These are phyloP conservation scores for Mariannaea sp. DNA, from an alignment of 2,329 filamentous ascomycete species.

Conservation along the genomic window DNA sequence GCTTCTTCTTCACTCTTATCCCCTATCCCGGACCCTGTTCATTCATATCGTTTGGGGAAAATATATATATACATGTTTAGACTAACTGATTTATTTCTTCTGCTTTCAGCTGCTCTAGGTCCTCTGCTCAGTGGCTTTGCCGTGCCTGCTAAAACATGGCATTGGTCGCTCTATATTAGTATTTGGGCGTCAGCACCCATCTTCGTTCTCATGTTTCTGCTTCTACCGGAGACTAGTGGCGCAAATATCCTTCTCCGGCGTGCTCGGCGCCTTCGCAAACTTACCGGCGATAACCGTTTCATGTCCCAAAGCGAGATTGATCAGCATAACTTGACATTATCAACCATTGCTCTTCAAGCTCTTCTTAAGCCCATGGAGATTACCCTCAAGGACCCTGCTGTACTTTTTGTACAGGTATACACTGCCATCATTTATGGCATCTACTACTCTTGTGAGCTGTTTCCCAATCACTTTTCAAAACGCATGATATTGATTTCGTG, in stretches of 20 bases:
- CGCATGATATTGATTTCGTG: conserved; percentile 13
- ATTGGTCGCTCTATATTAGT: conserved; percentile 69
- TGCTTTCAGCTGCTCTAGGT: conserved; percentile 56
- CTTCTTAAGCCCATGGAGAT: conserved; percentile 66
- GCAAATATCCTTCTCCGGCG: conserved; percentile 65
- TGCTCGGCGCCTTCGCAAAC: conserved; percentile 63
- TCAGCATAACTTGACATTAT: conserved; percentile 56
- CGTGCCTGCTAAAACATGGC: conserved; percentile 61
- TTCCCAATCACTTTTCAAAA: neutral
- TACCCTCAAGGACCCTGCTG: conserved; percentile 63
- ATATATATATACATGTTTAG: too few species aligned
- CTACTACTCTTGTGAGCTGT: conserved; percentile 58
- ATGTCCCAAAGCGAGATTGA: conserved; percentile 68
- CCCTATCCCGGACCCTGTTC: neutral
- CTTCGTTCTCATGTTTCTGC: conserved; percentile 64
- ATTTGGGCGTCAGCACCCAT: conserved; percentile 64
- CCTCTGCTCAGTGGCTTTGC: conserved; percentile 65
- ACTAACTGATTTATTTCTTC: conserved; percentile 15
- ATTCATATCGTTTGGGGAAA: too few species aligned
- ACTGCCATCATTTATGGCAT: conserved; percentile 65
- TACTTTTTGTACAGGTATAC: conserved; percentile 66
- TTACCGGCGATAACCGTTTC: conserved; percentile 61
- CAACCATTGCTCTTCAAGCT: conserved; percentile 56
- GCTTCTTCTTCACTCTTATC: conserved; percentile 14
- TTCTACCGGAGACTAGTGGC: conserved; percentile 67